These are phyloP conservation scores for Suillus cothurnatus DNA, from an alignment of 768 basidiomycete genomes.

Conservation along the genomic window DNA sequence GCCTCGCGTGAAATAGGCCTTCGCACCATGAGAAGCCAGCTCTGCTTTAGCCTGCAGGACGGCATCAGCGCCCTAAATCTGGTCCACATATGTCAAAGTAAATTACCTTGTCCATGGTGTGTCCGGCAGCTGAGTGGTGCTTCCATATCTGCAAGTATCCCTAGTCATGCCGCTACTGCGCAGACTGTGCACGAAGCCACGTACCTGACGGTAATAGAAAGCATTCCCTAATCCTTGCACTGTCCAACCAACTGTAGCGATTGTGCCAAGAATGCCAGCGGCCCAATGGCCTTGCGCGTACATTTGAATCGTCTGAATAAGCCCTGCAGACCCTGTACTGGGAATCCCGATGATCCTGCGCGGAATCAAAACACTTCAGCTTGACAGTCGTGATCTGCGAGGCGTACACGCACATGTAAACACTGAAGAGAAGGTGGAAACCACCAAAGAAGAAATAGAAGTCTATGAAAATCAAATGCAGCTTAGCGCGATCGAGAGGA, in stretches of 20 bases:
- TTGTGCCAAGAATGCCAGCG: constrained; percentile 77
- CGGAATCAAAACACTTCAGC: constrained; percentile 23
- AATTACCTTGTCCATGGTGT: constrained; percentile 81
- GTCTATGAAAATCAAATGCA: constrained; percentile 50
- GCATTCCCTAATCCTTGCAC: constrained; percentile 83
- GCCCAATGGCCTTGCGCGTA: constrained; percentile 71
- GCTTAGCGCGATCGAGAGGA: constrained; percentile 18
- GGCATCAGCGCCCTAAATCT: constrained; percentile 16
- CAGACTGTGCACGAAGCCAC: constrained; percentile 17
- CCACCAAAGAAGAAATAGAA: constrained; percentile 96
- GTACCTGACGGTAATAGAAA: constrained; percentile 78
- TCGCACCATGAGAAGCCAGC: constrained; percentile 81
- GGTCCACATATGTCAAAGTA: not conserved
- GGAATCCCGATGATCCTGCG: constrained; percentile 92
- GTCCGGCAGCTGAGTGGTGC: constrained; percentile 81
- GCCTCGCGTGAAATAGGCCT: constrained; percentile 85
- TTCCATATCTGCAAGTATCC: constrained; percentile 59
- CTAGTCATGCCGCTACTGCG: constrained; percentile 18
- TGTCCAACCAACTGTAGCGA: constrained; percentile 87
- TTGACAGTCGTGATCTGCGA: constrained; percentile 19
- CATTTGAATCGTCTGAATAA: constrained; percentile 90
- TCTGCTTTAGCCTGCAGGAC: constrained; percentile 74
- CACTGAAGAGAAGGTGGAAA: constrained; percentile 89
- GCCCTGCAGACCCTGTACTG: constrained; percentile 92
- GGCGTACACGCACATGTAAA: constrained; percentile 74